Base-by-base conservation (phyloP, 2,329 filamentous ascomycete species). In the Aspergillus pseudoterreus region DNA sequence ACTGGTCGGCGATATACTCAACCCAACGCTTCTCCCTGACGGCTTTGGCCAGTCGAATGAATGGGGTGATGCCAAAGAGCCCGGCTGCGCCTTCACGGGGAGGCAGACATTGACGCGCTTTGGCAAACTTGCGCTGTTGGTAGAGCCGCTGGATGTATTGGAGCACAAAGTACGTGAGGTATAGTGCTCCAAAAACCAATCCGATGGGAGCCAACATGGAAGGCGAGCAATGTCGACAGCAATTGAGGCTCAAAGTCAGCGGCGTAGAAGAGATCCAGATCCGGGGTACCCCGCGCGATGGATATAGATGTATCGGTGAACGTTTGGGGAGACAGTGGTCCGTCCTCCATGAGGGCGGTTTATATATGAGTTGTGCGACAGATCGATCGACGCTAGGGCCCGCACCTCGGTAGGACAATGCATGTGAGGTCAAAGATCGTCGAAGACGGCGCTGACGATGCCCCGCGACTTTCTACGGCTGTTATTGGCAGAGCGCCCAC, bases 1-100 rank as follows among this genome's bases (percentile, higher is more conserved):
- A 68, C 49, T 64, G 62, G 2, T 62, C 44, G 6, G 54, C 43
- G 5, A 68, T 43, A 45, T 55, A 59, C 14, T 70, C 66, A 43
- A 69, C 62, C 64, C 62, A 66, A 19, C 62, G 56, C 24, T 64
- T 66, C 39, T 69, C 58, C 12, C 53, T 59, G 2, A 59, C 60
- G 3, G 64, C 65, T 11, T 57, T 61, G 11, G 30, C 48, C 5
- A 69, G 44, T 0, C 58, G 51, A 4, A 63, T 24, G 27, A 69
- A 69, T 0, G 50, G 49, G 0, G 58, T 54, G 22, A 70, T 60
- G 1, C 67, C 67, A 6, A 62, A 56, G 36, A 64, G 55, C 2
- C 43, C 50, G 0, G 60, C 46, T 2, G 39, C 12, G 1, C 59
- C 54, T 9, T 33, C 8, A 0, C 54, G 6, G 4, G 62, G 45